Percentiles rank a stretch among this genome's conserved stretches.
These are phyloP conservation scores for Venustampulla echinocandica DNA, from an alignment of 495 filamentous ascomycete genomes.

Conservation along the genomic window DNA sequence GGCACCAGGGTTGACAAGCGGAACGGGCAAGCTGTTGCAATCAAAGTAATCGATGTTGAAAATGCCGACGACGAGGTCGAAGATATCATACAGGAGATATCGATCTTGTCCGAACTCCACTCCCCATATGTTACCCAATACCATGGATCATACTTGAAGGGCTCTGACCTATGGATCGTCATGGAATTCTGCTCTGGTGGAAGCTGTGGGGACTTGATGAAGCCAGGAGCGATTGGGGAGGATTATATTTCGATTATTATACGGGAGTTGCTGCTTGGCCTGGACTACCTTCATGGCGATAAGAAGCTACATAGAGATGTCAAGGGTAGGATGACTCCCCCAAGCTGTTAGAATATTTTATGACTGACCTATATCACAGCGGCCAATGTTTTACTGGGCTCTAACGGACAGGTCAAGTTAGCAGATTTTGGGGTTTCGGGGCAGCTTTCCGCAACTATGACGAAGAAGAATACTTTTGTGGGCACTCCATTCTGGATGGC, in stretches of 20 bases:
- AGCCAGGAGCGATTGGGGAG: slow-evolving; percentile 84
- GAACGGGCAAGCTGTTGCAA: slow-evolving; percentile 79
- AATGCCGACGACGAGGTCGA: slow-evolving; percentile 97
- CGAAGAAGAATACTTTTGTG: slow-evolving; percentile 98
- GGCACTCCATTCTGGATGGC: slow-evolving; percentile 99
- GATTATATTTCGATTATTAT: slow-evolving; percentile 93
- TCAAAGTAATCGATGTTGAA: slow-evolving; percentile 97
- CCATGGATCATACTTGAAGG: slow-evolving; percentile 90
- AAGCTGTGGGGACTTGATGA: slow-evolving; percentile 84
- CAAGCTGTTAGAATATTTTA: neutral
- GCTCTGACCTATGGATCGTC: slow-evolving; percentile 94
- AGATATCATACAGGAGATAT: slow-evolving; percentile 97
- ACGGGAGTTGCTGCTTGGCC: slow-evolving; percentile 75
- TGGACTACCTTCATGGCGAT: slow-evolving; percentile 90
- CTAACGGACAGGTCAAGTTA: slow-evolving; percentile 90
- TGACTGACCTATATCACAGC: slow-evolving; percentile 41
- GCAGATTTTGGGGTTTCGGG: slow-evolving; percentile 97
- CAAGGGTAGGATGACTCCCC: slow-evolving; percentile 55
- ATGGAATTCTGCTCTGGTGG: slow-evolving; percentile 95
- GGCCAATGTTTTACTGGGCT: slow-evolving; percentile 78
- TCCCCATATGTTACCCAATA: slow-evolving; percentile 96
- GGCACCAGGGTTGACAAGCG: slow-evolving; percentile 64
- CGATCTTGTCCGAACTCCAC: slow-evolving; percentile 87
- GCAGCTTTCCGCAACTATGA: slow-evolving; percentile 98
- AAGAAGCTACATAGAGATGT: slow-evolving; percentile 96